A percentile compares a stretch with the other conserved stretches of the same genome.
These are phyloP conservation scores for Ilyonectria destructans DNA, from an alignment of 2,329 filamentous ascomycete genomes.

Conservation along the genomic window DNA sequence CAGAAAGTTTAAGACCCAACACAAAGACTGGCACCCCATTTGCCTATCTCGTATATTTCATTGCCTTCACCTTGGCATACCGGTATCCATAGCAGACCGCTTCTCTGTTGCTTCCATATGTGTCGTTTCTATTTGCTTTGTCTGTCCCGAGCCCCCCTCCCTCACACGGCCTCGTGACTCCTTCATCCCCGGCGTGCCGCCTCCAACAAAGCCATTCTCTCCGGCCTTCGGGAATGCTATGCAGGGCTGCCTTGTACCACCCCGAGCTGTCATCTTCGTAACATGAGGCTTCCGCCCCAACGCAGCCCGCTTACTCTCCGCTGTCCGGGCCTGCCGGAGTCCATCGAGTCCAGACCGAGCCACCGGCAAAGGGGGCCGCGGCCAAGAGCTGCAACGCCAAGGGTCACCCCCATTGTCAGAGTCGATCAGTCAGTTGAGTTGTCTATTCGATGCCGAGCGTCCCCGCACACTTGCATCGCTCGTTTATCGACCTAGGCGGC, in stretches of 20 bases:
- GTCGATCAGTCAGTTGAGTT: conserved; percentile 17
- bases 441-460: conserved; percentile 22
- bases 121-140: neutral
- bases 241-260: neutral
- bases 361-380: neutral
- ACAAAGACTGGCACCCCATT: no score
- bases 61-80: neutral
- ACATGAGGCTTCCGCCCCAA: neutral
- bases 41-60: neutral
- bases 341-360: conserved; percentile 8
- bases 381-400: conserved; percentile 7
- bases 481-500: conserved; percentile 20
- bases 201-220: conserved; percentile 10
- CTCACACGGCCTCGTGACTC: neutral
- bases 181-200: conserved; percentile 11
- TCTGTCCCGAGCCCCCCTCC: neutral
- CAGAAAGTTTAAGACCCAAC: no score
- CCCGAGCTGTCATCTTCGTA: neutral
- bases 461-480: conserved; percentile 32
- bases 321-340: neutral
- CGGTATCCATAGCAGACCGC: neutral
- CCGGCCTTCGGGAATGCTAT: conserved; percentile 19
- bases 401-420: conserved; percentile 1
- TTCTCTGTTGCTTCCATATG: neutral
- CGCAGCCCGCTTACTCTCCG: neutral